Base-by-base conservation (phyloP, 257 asterid genomes). In the Solanum gracilifrons region DNA sequence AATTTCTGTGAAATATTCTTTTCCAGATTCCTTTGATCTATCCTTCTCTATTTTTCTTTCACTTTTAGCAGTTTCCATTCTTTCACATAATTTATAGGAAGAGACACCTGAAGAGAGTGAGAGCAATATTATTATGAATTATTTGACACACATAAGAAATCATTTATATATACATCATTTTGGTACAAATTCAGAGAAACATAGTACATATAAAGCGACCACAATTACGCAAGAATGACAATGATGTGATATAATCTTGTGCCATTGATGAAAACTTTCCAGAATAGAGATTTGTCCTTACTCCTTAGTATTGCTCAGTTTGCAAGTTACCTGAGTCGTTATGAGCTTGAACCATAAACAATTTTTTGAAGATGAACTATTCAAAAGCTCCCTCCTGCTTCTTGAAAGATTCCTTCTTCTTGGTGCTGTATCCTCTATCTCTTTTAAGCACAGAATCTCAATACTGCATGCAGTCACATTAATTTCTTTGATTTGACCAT, bases 361-460 rank as follows among this genome's bases (percentile, higher is more conserved):
- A 46, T 29, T 9, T 74, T 77, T 82, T 82, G 43, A 82, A 82
- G 85, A 82, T 48, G 85, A 29, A 29, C 2, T 18, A 48, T 33
- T 82, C 29, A 48, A 48, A 48, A 48, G 20, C 41, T 82, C 20
- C 43, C 41, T 80, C 5, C 68, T 80, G 85, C 68, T 80, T 27
- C 85, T 80, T 46, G 41, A 36, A 62, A 46, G 27, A 46, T 46
- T 80, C 71, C 84, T 43, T 91, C 90, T 91, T 93, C 64, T 29
- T 27, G 41, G 41, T 71, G 83, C 51, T 92, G 83, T 85, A 92
- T 87, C 87, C 89, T 1, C 93, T 37, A 74, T 93, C 92, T 91
- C 97, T 93, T 88, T 89, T 93, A 89, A 95, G 94, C 90, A 95
- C 86, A 96, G 89, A 89, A 95, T 90, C 95, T 94, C 98, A 84